These are phyloP conservation scores for Diaporthe sp. DNA, from an alignment of 2,329 filamentous ascomycete species.

Conservation along the genomic window DNA sequence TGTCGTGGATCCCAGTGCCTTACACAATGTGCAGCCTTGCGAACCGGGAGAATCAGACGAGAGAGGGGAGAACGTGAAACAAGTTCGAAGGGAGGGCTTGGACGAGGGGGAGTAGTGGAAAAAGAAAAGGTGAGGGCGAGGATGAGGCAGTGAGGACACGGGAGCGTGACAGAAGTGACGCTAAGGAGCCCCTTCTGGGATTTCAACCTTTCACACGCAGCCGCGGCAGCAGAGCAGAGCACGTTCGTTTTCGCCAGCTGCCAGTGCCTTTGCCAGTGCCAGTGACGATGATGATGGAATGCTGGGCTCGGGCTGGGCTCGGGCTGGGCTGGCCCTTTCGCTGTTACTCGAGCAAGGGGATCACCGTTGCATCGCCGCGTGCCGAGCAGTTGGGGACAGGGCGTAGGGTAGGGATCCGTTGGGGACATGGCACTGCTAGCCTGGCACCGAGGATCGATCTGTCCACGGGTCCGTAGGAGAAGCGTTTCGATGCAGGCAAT, in stretches of 20 bases:
- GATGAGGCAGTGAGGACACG: conserved; percentile 24
- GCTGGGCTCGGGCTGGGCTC: conserved; percentile 17
- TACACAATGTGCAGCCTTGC: not conserved
- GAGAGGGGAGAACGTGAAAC: conserved; percentile 3
- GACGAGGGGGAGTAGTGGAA: not conserved
- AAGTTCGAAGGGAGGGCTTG: conserved; percentile 7
- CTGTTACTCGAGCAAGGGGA: not conserved
- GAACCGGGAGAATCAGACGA: conserved; percentile 5
- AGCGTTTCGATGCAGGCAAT: conserved; percentile 25
- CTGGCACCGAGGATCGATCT: conserved; percentile 10
- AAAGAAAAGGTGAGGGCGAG: conserved; percentile 12
- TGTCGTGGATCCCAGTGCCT: not conserved
- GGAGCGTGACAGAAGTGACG: conserved; percentile 12
- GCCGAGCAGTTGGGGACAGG: conserved; percentile 15
- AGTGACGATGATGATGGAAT: conserved; percentile 9
- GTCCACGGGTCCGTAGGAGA: conserved; percentile 17
- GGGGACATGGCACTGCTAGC: conserved; percentile 12
- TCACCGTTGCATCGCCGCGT: conserved; percentile 24
- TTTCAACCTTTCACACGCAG: not conserved
- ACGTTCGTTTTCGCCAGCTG: not conserved
- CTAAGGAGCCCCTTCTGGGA: conserved; percentile 7
- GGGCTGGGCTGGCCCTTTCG: conserved; percentile 16
- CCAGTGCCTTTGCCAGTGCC: not conserved
- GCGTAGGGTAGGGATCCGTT: conserved; percentile 11
- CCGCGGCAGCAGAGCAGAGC: not conserved